Evolutionary conservation across 495 filamentous ascomycete genomes (phyloP).

Genomic region (Aspergillus ostianus): DNA sequence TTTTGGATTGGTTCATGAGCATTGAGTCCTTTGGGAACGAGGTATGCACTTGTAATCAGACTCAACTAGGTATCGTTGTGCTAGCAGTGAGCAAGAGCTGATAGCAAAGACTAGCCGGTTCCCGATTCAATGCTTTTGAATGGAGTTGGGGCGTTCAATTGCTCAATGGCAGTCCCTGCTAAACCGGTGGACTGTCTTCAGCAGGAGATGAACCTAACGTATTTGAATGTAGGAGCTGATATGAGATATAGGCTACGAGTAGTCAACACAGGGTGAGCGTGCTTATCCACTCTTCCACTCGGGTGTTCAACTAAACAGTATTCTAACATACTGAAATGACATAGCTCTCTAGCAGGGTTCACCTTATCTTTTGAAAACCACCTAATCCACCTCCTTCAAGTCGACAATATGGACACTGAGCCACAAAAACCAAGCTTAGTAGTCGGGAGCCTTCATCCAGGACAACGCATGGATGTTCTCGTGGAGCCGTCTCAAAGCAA

Average conservation of each 20-base stretch:
- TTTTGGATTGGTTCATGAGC: constrained; percentile 46
- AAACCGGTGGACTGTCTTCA: constrained; percentile 44
- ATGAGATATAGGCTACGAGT: constrained; percentile 30
- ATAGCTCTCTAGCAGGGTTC: constrained; percentile 44
- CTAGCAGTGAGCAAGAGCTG: constrained; percentile 2
- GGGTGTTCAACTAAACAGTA: neutral
- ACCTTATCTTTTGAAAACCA: constrained; percentile 33
- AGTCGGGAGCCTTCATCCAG: constrained; percentile 46
- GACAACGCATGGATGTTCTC: constrained; percentile 50
- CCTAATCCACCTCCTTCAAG: constrained; percentile 31
- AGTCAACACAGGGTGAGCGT: constrained; percentile 40
- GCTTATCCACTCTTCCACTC: neutral
- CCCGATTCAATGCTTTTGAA: constrained; percentile 54
- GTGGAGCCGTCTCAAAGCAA: constrained; percentile 18
- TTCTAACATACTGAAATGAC: constrained; percentile 4
- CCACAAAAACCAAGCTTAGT: constrained; percentile 22
- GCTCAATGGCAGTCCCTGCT: constrained; percentile 48
- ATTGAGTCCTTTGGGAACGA: constrained; percentile 49
- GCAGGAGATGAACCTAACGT: constrained; percentile 16
- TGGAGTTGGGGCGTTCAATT: constrained; percentile 47
- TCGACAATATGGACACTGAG: constrained; percentile 43
- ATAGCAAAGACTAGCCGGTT: constrained; percentile 33
- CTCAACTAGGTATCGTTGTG: neutral
- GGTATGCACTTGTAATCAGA: too few relatives aligned
- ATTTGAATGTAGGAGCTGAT: constrained; percentile 22